Base-by-base conservation (phyloP, 164 flowering plant genomes). In the Vitis amurensis region DNA sequence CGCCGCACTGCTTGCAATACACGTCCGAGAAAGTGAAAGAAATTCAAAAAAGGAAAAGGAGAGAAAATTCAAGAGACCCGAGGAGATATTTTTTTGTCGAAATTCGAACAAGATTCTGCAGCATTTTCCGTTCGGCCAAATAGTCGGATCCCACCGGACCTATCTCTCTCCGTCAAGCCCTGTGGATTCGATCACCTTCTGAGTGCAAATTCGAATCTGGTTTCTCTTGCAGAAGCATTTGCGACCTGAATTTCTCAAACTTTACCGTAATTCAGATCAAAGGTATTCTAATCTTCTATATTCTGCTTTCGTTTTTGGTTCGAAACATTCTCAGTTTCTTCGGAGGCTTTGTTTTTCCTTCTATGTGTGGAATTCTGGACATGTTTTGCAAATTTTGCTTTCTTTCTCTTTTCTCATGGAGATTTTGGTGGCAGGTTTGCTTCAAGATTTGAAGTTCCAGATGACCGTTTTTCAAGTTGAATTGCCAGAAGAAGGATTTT, bases 31-130 rank as follows among this genome's bases (percentile, higher is more conserved):
- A 65, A 50, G 47, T 23, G 27, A 19, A 31, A 37, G 16, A 49
- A 5, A 15, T 1, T 12, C 27, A 23, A 12, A 30, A 27, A 30
- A 47, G 27, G n/a, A 37, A 3, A 62, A 23, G 27, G 50, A 19
- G 13, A 30, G 48, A 48, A 37, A 37, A 37, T 6, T 6, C 44
- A 3, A 23, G 27, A 23, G 27, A 37, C 44, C 0, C 44, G 4
- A 3, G 44, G 44, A 13, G 49, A 23, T 63, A 23, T 65, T 60
- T 44, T 44, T 47, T 31, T n/a, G 60, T 30, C 58, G 61, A 68
- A 68, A 60, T 73, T 68, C 69, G 58, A 59, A 50, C 31, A 50
- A 50, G 66, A 74, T 70, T 70, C 63, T 57, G n/a, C 31, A 1
- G 53, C 68, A 71, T 71, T 71, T 71, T 52, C 44, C 15, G 52